phyloP scores from a whole-genome alignment of 2,329 filamentous ascomycete species.

The Trichoderma citrinoviride region DNA sequence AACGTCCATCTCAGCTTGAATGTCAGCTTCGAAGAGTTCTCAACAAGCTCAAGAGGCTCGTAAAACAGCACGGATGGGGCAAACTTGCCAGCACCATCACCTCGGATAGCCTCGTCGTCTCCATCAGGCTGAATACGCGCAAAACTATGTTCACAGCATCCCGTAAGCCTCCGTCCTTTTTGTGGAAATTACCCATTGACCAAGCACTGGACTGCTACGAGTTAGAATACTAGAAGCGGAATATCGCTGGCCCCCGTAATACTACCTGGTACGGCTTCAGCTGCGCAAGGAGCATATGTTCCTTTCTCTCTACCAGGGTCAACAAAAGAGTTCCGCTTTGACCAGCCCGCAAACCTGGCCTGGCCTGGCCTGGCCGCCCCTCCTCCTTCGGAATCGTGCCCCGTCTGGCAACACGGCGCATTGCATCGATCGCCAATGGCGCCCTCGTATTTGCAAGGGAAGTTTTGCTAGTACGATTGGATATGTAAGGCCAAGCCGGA shows the following conservation, averaged over 20 bases:
- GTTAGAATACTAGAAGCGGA: no score
- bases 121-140: neutral
- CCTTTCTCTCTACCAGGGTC: neutral
- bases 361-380: neutral
- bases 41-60: neutral
- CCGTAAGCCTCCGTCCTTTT: neutral
- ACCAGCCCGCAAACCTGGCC: neutral
- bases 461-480: no score
- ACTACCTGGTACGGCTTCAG: neutral
- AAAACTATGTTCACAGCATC: neutral
- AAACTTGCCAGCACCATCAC: neutral
- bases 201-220: no score
- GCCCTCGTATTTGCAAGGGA: slow-evolving; percentile 14
- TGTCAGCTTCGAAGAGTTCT: no score
- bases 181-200: slow-evolving; percentile 3
- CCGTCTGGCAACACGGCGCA: slow-evolving; percentile 10
- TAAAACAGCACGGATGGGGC: neutral
- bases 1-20: neutral
- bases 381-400: slow-evolving; percentile 16
- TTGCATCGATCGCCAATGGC: slow-evolving; percentile 14
- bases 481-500: neutral
- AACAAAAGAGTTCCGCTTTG: slow-evolving; percentile 1
- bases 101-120: no score
- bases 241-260: neutral
- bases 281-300: slow-evolving; percentile 17